Percentiles rank a stretch among this genome's conserved stretches.
phyloP scores from a whole-genome alignment of 306 rosid genomes.

The Rosa multiflora region DNA sequence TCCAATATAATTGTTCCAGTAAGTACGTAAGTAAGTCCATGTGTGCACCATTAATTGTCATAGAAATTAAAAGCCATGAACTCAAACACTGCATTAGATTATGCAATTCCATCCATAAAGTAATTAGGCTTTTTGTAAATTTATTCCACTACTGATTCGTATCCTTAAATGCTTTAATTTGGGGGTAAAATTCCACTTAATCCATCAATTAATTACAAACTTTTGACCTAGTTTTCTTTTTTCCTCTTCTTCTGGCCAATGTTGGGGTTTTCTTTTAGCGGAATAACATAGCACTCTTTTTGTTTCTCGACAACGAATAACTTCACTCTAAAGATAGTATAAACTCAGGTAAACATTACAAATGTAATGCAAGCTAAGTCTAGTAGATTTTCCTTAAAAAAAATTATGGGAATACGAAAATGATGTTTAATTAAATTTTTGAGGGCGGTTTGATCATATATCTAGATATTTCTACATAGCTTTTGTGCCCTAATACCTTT shows the following conservation, averaged over 20 bases:
- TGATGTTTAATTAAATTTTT: no score
- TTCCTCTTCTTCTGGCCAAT: background rate
- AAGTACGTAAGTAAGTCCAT: background rate
- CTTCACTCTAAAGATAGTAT: background rate
- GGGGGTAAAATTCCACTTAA: background rate
- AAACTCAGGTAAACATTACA: no score
- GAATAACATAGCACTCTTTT: background rate
- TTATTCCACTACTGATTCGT: background rate
- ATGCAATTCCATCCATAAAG: background rate
- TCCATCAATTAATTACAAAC: background rate
- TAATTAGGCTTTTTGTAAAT: background rate
- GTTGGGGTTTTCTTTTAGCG: background rate
- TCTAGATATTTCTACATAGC: no score
- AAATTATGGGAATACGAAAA: no score
- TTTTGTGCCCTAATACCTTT: no score
- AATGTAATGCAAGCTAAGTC: no score
- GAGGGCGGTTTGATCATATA: no score
- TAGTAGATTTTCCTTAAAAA: background rate
- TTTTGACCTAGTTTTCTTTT: conserved; percentile 2
- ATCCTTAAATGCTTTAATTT: background rate
- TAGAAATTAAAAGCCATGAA: background rate
- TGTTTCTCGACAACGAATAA: background rate
- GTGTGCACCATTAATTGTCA: background rate
- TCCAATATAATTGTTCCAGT: background rate
- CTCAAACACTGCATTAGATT: background rate